phyloP scores from a whole-genome alignment of 1,284 basidiomycete genomes.

The Blastosporella zonata region DNA sequence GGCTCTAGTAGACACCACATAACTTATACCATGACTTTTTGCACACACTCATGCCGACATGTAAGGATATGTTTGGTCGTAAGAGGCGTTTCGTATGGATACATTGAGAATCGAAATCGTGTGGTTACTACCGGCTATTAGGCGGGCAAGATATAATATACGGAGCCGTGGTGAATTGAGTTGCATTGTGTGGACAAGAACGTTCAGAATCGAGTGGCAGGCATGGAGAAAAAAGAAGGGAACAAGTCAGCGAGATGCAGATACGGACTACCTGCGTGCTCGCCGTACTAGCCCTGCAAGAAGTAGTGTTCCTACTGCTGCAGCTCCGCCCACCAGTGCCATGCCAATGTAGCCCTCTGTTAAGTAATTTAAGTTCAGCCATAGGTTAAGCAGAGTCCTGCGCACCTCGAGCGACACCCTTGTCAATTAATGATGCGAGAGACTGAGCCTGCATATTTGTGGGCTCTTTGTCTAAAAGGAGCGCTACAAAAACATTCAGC shows the following conservation, averaged over 20 bases:
- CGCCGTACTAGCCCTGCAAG: conserved; percentile 85
- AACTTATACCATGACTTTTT: background rate
- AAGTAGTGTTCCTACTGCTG: conserved; percentile 81
- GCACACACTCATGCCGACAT: background rate
- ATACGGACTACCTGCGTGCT: conserved; percentile 62
- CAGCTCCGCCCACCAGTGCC: conserved; percentile 89
- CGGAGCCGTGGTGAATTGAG: conserved; percentile 6
- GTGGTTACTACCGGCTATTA: conserved; percentile 7
- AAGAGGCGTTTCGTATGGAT: conserved; percentile 3
- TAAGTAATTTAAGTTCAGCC: conserved; percentile 11
- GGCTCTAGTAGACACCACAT: background rate
- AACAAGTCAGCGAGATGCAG: conserved; percentile 7
- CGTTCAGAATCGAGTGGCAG: background rate
- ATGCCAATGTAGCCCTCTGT: conserved; percentile 92
- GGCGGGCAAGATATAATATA: conserved; percentile 13
- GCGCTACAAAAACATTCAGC: conserved; percentile 43
- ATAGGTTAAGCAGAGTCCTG: conserved; percentile 1
- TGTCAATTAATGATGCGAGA: conserved; percentile 82
- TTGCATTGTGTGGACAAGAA: background rate
- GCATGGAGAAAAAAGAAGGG: background rate
- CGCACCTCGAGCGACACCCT: conserved; percentile 81
- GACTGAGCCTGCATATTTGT: conserved; percentile 93
- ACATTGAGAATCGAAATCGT: conserved; percentile 10
- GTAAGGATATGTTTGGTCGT: background rate
- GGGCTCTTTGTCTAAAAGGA: conserved; percentile 92